Conservation (phyloP, 31 red algal species). For the Bonnemaisonia californica region DNA sequence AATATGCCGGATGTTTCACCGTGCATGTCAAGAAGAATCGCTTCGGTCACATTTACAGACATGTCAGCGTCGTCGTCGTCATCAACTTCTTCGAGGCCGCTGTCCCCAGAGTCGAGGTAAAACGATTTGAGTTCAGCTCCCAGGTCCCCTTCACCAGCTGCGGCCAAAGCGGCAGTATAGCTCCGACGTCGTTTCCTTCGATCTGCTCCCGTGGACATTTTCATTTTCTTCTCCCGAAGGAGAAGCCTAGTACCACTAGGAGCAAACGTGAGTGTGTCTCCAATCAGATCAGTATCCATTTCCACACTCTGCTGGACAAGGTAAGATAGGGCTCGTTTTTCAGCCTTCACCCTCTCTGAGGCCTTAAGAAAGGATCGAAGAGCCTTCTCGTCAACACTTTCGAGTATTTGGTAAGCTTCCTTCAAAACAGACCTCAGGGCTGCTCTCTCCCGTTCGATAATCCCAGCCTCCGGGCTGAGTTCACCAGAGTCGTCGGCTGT, state of each 20-base stretch:
- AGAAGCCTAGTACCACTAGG: conserved; percentile 66
- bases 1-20: conserved; percentile 26
- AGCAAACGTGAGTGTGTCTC: conserved; percentile 79
- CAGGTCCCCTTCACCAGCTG: conserved; percentile 54
- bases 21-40: conserved; percentile 63
- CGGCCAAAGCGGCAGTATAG: conserved; percentile 34
- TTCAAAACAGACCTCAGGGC: conserved; percentile 41
- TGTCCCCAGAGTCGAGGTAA: conserved; percentile 32
- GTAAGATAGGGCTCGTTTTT: conserved; percentile 73
- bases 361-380: conserved; percentile 59
- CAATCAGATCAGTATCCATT: conserved; percentile 51
- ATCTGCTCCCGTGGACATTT: conserved; percentile 28
- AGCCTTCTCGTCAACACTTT: conserved; percentile 37
- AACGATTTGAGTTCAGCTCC: conserved; percentile 51
- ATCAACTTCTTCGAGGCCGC: conserved; percentile 25
- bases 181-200: conserved; percentile 40
- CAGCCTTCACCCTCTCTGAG: conserved; percentile 72
- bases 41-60: conserved; percentile 25
- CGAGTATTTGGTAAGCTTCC: conserved; percentile 42
- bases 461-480: not conserved
- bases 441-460: conserved; percentile 27
- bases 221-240: conserved; percentile 26
- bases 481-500: not conserved
- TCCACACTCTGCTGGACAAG: conserved; percentile 69
- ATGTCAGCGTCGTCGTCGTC: conserved; percentile 2